These are phyloP conservation scores for Abrus precatorius DNA, from an alignment of 306 rosid genomes.

Conservation along the genomic window DNA sequence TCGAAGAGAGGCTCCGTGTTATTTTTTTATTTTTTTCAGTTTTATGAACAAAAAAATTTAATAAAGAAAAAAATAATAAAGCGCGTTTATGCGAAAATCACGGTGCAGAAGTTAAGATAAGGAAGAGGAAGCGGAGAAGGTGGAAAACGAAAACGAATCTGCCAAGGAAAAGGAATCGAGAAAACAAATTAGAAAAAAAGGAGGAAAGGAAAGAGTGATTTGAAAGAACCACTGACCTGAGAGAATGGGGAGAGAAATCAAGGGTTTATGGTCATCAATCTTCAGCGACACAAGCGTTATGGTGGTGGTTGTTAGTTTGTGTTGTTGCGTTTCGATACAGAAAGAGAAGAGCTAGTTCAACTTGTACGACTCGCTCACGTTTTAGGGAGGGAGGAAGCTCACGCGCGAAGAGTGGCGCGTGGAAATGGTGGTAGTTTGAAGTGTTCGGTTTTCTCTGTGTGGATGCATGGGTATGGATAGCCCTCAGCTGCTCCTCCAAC, in stretches of 20 bases:
- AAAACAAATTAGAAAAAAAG: too few relatives aligned
- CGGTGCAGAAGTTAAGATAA: not conserved
- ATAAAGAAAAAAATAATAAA: conserved; percentile 44
- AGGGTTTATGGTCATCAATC: conserved; percentile 38
- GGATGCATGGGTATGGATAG: not conserved
- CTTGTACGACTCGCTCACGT: conserved; percentile 26
- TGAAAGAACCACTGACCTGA: conserved; percentile 1
- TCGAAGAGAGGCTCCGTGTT: conserved; percentile 4
- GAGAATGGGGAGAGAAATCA: conserved; percentile 46
- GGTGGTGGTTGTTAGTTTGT: conserved; percentile 41
- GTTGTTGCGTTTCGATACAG: conserved; percentile 25
- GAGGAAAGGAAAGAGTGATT: not conserved
- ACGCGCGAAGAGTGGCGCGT: conserved; percentile 38
- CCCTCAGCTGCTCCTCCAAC: not conserved
- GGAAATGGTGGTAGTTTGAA: conserved; percentile 11
- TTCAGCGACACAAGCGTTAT: not conserved
- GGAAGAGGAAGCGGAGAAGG: conserved; percentile 4
- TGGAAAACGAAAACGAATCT: conserved; percentile 60
- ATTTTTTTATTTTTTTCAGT: not conserved
- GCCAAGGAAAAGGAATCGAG: conserved; percentile 14
- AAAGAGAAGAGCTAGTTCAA: conserved; percentile 2
- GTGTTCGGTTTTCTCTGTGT: not conserved
- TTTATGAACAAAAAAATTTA: conserved; percentile 13
- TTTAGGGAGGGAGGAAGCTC: not conserved
- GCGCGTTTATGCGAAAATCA: conserved; percentile 40